phyloP scores from a whole-genome alignment of 2,329 filamentous ascomycete genomes.

The Fusarium sp. region DNA sequence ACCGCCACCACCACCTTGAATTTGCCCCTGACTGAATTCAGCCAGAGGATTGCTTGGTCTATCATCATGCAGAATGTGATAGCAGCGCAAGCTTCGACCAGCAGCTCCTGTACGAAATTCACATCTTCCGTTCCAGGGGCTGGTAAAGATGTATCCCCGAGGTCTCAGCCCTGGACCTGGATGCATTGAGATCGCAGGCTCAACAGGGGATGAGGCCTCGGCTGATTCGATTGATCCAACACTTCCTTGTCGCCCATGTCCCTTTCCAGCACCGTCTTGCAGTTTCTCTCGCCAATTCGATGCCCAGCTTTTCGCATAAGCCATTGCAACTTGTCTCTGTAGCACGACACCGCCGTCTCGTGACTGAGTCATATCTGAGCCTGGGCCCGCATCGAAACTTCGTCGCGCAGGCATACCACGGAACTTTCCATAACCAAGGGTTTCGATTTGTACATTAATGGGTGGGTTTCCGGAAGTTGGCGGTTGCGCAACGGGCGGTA shows the following conservation, averaged over 20 bases:
- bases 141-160: slow-evolving; percentile 79
- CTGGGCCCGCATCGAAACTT: slow-evolving; percentile 46
- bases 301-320: slow-evolving; percentile 61
- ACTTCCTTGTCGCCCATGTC: slow-evolving; percentile 46
- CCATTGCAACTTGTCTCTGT: slow-evolving; percentile 66
- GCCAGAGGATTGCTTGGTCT: slow-evolving; percentile 57
- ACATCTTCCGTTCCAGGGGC: slow-evolving; percentile 88
- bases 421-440: slow-evolving; percentile 67
- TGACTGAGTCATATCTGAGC: slow-evolving; percentile 19
- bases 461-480: slow-evolving; percentile 46
- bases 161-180: slow-evolving; percentile 62
- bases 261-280: slow-evolving; percentile 35
- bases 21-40: slow-evolving; percentile 45
- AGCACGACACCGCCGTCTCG: slow-evolving; percentile 52
- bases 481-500: slow-evolving; percentile 34
- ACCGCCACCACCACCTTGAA: slow-evolving; percentile 37
- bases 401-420: slow-evolving; percentile 57
- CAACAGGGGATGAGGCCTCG: slow-evolving; percentile 44
- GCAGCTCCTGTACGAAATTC: slow-evolving; percentile 83
- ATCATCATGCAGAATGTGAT: slow-evolving; percentile 70
- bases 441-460: slow-evolving; percentile 64
- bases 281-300: slow-evolving; percentile 57
- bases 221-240: slow-evolving; percentile 45
- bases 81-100: slow-evolving; percentile 79
- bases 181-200: slow-evolving; percentile 48